Evolutionary conservation across 306 rosid species (phyloP), one percentile per base, ranked within the genome.

Genomic region (Dalbergia cochinchinensis): DNA sequence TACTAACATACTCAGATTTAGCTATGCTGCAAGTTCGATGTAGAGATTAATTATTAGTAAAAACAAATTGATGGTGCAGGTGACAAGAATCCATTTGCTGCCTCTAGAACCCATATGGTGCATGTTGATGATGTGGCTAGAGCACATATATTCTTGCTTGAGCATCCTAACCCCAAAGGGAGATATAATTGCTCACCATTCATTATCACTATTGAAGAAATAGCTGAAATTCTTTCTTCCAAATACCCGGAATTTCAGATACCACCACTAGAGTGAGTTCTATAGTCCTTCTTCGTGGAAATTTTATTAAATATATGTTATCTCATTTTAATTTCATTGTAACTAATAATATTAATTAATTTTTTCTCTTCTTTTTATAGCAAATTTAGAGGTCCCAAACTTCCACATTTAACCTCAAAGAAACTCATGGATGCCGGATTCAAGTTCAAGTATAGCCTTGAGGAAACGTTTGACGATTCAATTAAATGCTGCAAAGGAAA

Each of bases 121-220:
- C 90, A 91, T 71, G 87, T 87, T 14, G 90, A 91, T 68, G 95
- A 91, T 47, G 50, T 84, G 60, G 85, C 82, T 1, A 74, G 91
- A 58, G 91, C 92, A 58, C 88, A 89, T 22, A 86, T 89, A 11
- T 86, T 85, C 69, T 80, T 86, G 6, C 78, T 89, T 42, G 89
- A 89, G 65, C 78, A 84, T 47, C 85, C 90, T 26, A 74, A 76
- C 59, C 84, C 85, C 10, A 86, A 72, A 15, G 93, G 92, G 54
- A 82, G 93, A 69, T 91, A 84, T 72, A 89, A 74, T 86, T 91
- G 94, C 48, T 89, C 93, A 44, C 88, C 85, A 9, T 69, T 53
- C 35, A 16, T 4, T 64, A 79, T 45, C 4, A 53, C 79, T 35
- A 15, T 83, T 26, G 78, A 83, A 44, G 79, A 71, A 47, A 69